These are phyloP conservation scores for Plectranthus barbatus DNA, from an alignment of 257 asterid genomes.

Conservation along the genomic window DNA sequence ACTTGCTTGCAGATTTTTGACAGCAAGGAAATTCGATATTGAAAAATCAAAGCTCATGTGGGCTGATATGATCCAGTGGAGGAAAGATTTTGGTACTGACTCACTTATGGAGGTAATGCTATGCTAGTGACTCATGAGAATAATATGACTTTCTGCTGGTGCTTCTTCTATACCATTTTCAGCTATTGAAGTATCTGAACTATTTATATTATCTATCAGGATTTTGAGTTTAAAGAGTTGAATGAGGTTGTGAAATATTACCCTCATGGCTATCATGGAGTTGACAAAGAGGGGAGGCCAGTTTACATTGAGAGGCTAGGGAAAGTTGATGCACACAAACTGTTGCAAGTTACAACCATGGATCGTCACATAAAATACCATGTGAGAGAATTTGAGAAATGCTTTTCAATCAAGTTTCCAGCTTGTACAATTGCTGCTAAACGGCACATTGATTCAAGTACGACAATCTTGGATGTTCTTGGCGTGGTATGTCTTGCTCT, in stretches of 20 bases:
- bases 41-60: conserved; percentile 79
- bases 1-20: conserved; percentile 51
- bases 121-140: not conserved
- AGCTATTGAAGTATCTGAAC: not conserved
- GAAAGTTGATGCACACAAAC: conserved; percentile 69
- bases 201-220: conserved; percentile 32
- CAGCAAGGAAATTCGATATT: conserved; percentile 74
- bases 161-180: conserved; percentile 4
- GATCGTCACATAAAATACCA: conserved; percentile 73
- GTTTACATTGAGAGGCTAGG: conserved; percentile 81
- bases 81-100: conserved; percentile 71
- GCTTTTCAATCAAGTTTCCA: conserved; percentile 73
- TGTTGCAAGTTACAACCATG: conserved; percentile 75
- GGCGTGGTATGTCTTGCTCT: conserved; percentile 61
- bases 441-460: conserved; percentile 81
- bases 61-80: conserved; percentile 91
- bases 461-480: conserved; percentile 78
- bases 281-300: conserved; percentile 83
- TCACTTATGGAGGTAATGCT: conserved; percentile 47
- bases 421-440: conserved; percentile 79
- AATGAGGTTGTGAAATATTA: conserved; percentile 62
- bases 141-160: not conserved
- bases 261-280: conserved; percentile 86
- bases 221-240: conserved; percentile 67
- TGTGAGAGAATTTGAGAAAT: conserved; percentile 68